phyloP scores from a whole-genome alignment of 176 grass and related monocot genomes.

The Ensete glaucum region DNA sequence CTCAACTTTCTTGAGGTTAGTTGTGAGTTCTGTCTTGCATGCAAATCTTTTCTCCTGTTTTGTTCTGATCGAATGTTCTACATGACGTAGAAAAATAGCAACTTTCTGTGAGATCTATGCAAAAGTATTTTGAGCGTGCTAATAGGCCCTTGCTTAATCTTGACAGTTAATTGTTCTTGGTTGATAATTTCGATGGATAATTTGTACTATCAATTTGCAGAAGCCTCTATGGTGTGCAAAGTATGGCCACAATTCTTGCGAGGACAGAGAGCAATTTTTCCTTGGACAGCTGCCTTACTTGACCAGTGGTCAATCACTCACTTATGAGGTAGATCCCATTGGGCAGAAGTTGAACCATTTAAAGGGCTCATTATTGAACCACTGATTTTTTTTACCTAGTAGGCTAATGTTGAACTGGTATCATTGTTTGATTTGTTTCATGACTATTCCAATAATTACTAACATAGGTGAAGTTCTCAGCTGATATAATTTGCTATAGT shows the following conservation, averaged over 20 bases:
- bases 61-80: neutral
- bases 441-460: neutral
- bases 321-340: conserved; percentile 63
- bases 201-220: conserved; percentile 41
- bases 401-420: neutral
- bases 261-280: conserved; percentile 74
- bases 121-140: neutral
- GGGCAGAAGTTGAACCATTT: neutral
- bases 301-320: conserved; percentile 44
- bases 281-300: conserved; percentile 87
- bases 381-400: neutral
- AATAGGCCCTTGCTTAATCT: neutral
- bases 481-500: too few relatives aligned
- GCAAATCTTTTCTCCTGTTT: conserved; percentile 10
- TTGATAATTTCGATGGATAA: neutral
- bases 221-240: conserved; percentile 81
- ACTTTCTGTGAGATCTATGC: neutral
- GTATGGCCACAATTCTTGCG: conserved; percentile 43
- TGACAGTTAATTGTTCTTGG: neutral
- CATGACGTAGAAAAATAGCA: conserved; percentile 6
- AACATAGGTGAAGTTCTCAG: too few relatives aligned
- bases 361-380: neutral
- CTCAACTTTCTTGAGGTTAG: conserved; percentile 92
- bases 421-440: neutral
- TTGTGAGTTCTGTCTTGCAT: conserved; percentile 5